Base-by-base conservation (phyloP, 331 rosid genomes). In the Rhamnella rubrinervis region DNA sequence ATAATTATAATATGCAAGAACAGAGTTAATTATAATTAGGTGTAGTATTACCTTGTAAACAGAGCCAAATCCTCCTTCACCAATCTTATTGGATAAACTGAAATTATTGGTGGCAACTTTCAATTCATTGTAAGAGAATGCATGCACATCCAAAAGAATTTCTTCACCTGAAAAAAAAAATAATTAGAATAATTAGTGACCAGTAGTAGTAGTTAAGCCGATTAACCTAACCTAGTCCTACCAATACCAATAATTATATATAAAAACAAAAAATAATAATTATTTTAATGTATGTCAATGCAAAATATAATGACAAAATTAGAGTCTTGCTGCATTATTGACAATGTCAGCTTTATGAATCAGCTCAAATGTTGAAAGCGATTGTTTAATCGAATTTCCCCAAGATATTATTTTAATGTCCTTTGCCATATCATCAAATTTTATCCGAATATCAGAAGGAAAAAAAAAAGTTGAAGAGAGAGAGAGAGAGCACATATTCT, bases 51-150 rank as follows among this genome's bases (percentile, higher is more conserved):
- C 82, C 73, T 78, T 73, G 23, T 68, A 73, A 18, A 78, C 83
- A 1, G 78, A 38, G 44, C 78, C 78, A 50, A 68, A 78, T 49
- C 83, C 78, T 7, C 78, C 83, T 56, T 63, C 71, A 57, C 78
- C 83, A 35, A 73, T 73, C 68, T 78, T 78, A 31, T 58, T 68
- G 51, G 78, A 73, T 17, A 66, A 56, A 49, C 52, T 67, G 67
- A 78, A 78, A 6, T 67, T 75, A 21, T 78, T 63, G 39, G 83
- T 78, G 75, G 83, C 83, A 28, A 21, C 40, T 73, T 73, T 73
- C 49, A 78, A 15, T 37, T 78, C 78, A 39, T 56, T 58, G 65
- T 67, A 68, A 5, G 71, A 47, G 66, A 78, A 78, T 41, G 58
- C 57, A 38, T 25, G 64, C 51, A 68, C 49, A 52, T 63, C 68